These are phyloP conservation scores for Clonostachys chloroleuca DNA, from an alignment of 2,329 filamentous ascomycete species.

Conservation along the genomic window DNA sequence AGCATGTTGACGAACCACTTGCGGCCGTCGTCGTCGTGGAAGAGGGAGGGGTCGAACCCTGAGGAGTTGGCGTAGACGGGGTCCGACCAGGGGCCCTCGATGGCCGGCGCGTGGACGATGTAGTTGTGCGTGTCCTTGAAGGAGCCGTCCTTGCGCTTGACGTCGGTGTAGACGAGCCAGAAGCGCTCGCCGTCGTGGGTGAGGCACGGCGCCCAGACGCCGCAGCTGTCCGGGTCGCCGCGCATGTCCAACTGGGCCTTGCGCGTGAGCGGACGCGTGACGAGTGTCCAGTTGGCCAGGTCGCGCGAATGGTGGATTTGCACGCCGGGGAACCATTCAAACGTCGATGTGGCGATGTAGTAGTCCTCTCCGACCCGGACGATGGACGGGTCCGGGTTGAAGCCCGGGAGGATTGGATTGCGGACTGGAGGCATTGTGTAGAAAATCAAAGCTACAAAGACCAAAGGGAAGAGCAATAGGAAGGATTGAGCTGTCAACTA, in stretches of 20 bases:
- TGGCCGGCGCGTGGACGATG: constrained; percentile 47
- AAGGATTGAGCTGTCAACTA: too few relatives aligned
- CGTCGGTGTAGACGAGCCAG: constrained; percentile 62
- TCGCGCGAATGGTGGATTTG: constrained; percentile 51
- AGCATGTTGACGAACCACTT: constrained; percentile 57
- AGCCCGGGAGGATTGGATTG: constrained; percentile 53
- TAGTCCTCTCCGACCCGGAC: constrained; percentile 46
- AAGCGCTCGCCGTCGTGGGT: constrained; percentile 56
- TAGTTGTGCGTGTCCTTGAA: constrained; percentile 64
- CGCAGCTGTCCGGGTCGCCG: constrained; percentile 55
- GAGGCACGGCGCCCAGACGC: constrained; percentile 62
- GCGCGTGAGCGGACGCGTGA: constrained; percentile 40
- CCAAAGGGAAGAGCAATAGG: too few relatives aligned
- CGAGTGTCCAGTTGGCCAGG: constrained; percentile 46
- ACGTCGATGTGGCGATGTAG: constrained; percentile 51
- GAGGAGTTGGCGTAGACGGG: constrained; percentile 55
- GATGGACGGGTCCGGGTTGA: constrained; percentile 52
- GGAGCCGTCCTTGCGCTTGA: constrained; percentile 62
- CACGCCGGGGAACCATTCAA: constrained; percentile 51
- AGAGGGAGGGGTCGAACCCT: constrained; percentile 58
- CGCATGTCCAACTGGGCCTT: constrained; percentile 51
- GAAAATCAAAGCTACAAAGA: too few relatives aligned
- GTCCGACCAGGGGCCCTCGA: constrained; percentile 59
- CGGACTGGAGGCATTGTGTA: constrained; percentile 37
- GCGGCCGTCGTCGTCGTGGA: constrained; percentile 50